Conservation (phyloP, 2,329 filamentous ascomycete genomes). For the Penicillium polonicum region DNA sequence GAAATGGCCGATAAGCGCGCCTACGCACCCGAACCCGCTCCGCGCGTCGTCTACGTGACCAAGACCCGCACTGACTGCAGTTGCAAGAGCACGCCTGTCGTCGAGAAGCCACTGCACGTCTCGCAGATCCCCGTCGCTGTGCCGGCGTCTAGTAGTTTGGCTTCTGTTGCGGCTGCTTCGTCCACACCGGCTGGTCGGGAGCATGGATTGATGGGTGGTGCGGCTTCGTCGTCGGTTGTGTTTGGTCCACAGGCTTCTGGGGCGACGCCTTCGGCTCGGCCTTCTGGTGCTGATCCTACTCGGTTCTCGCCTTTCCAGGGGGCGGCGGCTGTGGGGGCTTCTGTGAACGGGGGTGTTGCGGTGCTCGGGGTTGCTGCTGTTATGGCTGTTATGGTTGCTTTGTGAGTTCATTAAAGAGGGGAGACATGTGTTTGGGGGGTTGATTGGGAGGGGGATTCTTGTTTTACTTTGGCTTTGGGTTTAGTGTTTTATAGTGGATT, state of each 20-base stretch:
- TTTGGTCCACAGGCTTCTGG: constrained; percentile 11
- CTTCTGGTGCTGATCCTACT: constrained; percentile 19
- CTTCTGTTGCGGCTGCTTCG: constrained; percentile 1
- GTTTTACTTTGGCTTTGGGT: not conserved
- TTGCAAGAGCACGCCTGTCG: constrained; percentile 17
- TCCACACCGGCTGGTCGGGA: constrained; percentile 9
- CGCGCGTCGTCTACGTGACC: constrained; percentile 23
- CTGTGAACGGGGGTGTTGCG: constrained; percentile 13
- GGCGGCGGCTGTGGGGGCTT: constrained; percentile 13
- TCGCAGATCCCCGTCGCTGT: constrained; percentile 25
- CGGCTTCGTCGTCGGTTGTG: constrained; percentile 16
- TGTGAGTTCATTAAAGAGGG: constrained; percentile 9
- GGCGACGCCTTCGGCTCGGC: constrained; percentile 17
- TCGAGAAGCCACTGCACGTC: constrained; percentile 4
- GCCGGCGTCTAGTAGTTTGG: constrained; percentile 15
- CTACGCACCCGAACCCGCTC: constrained; percentile 7
- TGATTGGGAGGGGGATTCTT: not conserved
- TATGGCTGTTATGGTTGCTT: constrained; percentile 25
- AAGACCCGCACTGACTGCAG: constrained; percentile 23
- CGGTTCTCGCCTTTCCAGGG: constrained; percentile 21
- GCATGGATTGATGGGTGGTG: constrained; percentile 8
- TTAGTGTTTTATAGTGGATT: constrained; percentile 3
- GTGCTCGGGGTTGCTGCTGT: constrained; percentile 21
- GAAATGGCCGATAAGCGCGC: constrained; percentile 17
- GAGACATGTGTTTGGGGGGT: too few relatives aligned